These are phyloP conservation scores for Rickenella mellea DNA, from an alignment of 768 basidiomycete species.

Conservation along the genomic window DNA sequence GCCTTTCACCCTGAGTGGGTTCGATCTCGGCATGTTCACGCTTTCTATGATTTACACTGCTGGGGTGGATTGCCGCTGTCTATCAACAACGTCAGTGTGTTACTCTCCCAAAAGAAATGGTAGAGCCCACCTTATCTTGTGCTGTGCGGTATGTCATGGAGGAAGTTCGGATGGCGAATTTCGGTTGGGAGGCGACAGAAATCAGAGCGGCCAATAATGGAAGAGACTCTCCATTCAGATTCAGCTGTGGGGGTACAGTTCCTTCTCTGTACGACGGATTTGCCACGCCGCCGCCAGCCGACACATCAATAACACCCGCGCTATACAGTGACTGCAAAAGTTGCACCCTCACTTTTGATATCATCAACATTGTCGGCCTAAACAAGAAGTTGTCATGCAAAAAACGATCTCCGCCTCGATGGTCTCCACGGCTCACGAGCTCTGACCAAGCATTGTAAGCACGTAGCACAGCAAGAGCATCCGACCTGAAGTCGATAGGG, in stretches of 20 bases:
- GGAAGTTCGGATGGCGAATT: conserved; percentile 74
- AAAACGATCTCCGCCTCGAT: conserved; percentile 61
- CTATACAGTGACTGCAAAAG: conserved; percentile 68
- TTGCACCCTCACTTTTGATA: conserved; percentile 73
- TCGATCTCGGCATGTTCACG: conserved; percentile 28
- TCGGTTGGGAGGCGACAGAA: conserved; percentile 79
- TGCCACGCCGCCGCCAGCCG: conserved; percentile 50
- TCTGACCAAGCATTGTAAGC: conserved; percentile 81
- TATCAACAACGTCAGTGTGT: conserved; percentile 17
- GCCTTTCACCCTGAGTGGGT: conserved; percentile 40
- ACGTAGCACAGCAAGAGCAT: conserved; percentile 66
- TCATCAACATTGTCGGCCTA: conserved; percentile 72
- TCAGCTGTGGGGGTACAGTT: conserved; percentile 56
- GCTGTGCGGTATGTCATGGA: conserved; percentile 64
- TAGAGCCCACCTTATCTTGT: conserved; percentile 64
- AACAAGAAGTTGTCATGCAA: conserved; percentile 81
- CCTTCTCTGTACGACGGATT: conserved; percentile 20
- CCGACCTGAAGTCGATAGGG: conserved; percentile 72
- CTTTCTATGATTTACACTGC: conserved; percentile 76
- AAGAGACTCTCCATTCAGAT: conserved; percentile 60
- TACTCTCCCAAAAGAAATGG: neutral
- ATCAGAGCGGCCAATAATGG: conserved; percentile 79
- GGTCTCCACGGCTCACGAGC: conserved; percentile 58
- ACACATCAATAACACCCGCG: conserved; percentile 75
- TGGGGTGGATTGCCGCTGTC: conserved; percentile 74